These are phyloP conservation scores for Mortierella alpina DNA, from an alignment of 192 early-diverging fungal genomes.

Conservation along the genomic window DNA sequence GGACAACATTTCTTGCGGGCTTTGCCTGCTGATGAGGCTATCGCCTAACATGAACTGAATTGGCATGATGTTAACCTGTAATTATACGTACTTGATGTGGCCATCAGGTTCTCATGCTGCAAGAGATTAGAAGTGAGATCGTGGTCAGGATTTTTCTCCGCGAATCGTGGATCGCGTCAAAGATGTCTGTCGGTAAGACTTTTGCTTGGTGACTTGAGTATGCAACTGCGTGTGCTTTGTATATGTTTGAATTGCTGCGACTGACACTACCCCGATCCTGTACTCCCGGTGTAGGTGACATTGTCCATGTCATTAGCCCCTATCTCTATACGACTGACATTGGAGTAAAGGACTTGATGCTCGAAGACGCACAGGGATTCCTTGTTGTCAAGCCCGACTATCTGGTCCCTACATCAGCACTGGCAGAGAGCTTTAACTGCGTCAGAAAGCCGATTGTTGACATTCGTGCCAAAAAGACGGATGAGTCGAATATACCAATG, in stretches of 20 bases:
- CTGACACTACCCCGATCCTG: not conserved
- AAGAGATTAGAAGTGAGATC: not conserved
- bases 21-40: too few species aligned
- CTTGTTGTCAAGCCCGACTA: conserved; percentile 86
- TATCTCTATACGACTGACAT: conserved; percentile 26
- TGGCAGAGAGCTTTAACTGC: conserved; percentile 83
- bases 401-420: conserved; percentile 79
- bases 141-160: conserved; percentile 12
- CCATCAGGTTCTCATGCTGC: conserved; percentile 12
- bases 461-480: conserved; percentile 62
- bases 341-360: conserved; percentile 55
- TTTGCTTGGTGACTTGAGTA: not conserved
- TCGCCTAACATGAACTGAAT: too few species aligned
- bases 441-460: conserved; percentile 82
- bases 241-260: not conserved
- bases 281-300: conserved; percentile 62
- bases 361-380: conserved; percentile 65
- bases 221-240: not conserved
- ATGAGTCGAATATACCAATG: conserved; percentile 61
- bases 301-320: conserved; percentile 66
- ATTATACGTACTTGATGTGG: not conserved
- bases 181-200: conserved; percentile 9
- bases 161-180: conserved; percentile 21
- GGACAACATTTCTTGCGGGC: not conserved
- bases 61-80: too few species aligned